Conservation (phyloP, 2,329 filamentous ascomycete genomes). For the Magnaporthiopsis rhizophila region DNA sequence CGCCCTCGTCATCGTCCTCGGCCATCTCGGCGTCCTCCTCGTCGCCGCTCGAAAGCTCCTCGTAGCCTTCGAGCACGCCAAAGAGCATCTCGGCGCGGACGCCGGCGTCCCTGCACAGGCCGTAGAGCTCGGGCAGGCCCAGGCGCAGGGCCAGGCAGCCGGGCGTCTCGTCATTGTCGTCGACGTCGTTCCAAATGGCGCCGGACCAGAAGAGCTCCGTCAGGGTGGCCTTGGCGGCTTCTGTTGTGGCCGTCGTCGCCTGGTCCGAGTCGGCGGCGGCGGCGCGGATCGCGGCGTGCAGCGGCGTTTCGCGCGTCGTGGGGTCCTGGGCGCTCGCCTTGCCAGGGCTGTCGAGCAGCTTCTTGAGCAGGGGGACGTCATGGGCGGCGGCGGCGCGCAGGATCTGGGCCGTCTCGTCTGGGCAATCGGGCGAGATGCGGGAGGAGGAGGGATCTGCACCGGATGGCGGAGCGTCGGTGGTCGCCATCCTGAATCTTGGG, state of each 20-base stretch:
- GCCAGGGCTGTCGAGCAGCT: conserved; percentile 56
- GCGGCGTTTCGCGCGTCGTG: conserved; percentile 75
- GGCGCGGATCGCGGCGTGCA: conserved; percentile 84
- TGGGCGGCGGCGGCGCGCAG: conserved; percentile 49
- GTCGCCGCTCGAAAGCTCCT: conserved; percentile 54
- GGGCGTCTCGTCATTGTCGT: conserved; percentile 79
- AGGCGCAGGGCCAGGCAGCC: conserved; percentile 74
- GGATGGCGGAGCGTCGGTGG: not conserved
- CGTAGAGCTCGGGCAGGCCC: conserved; percentile 64
- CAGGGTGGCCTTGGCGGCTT: conserved; percentile 57
- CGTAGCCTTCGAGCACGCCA: conserved; percentile 73
- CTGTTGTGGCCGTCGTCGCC: conserved; percentile 4
- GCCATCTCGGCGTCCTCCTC: conserved; percentile 39
- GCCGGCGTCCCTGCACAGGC: conserved; percentile 79
- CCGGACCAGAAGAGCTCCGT: conserved; percentile 75
- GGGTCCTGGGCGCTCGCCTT: conserved; percentile 73
- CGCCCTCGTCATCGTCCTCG: conserved; percentile 27
- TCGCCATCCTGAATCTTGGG: not conserved
- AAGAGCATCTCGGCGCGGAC: conserved; percentile 85
- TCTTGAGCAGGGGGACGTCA: conserved; percentile 58
- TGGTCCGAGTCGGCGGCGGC: conserved; percentile 11
- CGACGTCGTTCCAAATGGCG: conserved; percentile 96
- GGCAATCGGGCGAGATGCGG: conserved; percentile 46
- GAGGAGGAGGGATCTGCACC: conserved; percentile 12
- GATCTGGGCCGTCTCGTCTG: conserved; percentile 40